Base-by-base conservation (phyloP, 768 basidiomycete species). In the Tulasnella sp. region DNA sequence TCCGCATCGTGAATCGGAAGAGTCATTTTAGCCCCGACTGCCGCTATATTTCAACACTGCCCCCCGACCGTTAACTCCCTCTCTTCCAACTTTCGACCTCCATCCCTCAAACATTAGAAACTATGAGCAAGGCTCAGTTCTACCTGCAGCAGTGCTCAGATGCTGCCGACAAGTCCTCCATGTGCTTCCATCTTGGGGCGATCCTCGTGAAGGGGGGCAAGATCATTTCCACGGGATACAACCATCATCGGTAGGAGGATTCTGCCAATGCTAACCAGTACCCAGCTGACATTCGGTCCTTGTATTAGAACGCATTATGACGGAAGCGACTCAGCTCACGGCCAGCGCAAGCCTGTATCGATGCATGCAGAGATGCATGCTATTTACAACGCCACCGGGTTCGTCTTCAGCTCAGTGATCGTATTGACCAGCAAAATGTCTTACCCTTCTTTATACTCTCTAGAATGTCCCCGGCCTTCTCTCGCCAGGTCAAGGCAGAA, bases 321-420 rank as follows among this genome's bases (percentile, higher is more conserved):
- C 79, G 89, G 89, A 36, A 84, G 84, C 16, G 86, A 88, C 71
- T 82, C 85, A 85, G 81, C 85, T 10, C 76, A 62, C 27, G 76
- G 76, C 86, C 76, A 77, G 76, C 48, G 76, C 52, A 84, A 85
- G 27, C 79, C 81, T 16, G 79, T 86, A 21, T 86, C 85, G 2
- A 86, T 90, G 89, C 89, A 91, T 81, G 89, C 90, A 2, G 89
- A 90, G 84, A 90, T 90, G 90, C 88, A 90, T 81, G 88, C 87
- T 40, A 90, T 90, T 79, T 89, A 88, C 84, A 89, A 84, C 81
- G 82, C 88, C 34, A 76, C 88, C 75, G 75, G 75, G 75, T 76
- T 48, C 18, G 46, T 76, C 40, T 77, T n/a, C 12, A 7, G 0
- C 24, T 36, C 39, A 6, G 18, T 52, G 19, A 19, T 27, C n/a